Percentiles rank a stretch among this genome's conserved stretches.
Conservation (phyloP, 2,329 filamentous ascomycete genomes). For the Colletotrichum theobromicola region DNA sequence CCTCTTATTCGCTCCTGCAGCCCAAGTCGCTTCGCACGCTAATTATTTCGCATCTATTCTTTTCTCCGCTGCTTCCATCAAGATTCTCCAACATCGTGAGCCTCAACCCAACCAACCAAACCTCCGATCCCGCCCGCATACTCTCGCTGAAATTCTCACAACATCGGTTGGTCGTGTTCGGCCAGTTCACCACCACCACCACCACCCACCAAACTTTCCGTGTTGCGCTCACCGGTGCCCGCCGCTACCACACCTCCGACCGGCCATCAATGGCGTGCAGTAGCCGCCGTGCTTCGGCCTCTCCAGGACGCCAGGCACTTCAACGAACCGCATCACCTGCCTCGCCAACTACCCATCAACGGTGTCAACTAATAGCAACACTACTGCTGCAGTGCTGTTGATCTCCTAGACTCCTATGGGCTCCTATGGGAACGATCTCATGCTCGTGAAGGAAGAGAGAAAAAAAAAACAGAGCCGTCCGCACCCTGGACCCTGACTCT, state of each 20-base stretch:
- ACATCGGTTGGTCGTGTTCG: no score
- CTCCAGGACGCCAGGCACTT: neutral
- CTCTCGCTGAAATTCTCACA: neutral
- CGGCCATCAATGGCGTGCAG: neutral
- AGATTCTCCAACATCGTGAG: neutral
- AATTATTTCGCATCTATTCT: slow-evolving; percentile 12
- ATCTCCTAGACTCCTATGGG: no score
- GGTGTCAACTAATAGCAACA: neutral
- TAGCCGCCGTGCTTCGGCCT: neutral
- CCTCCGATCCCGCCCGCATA: neutral
- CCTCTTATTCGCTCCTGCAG: neutral
- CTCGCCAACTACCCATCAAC: neutral
- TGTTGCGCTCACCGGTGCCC: neutral
- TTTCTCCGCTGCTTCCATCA: neutral
- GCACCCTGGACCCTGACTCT: slow-evolving; percentile 3
- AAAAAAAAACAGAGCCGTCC: neutral
- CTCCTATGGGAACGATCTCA: neutral
- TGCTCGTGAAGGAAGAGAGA: neutral
- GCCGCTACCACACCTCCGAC: neutral
- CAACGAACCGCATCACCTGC: neutral
- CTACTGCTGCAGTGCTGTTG: neutral
- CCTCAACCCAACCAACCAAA: neutral
- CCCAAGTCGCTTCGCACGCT: neutral
- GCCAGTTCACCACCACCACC: no score
- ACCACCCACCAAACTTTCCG: no score